Base-by-base conservation (phyloP, 257 asterid genomes). In the Solanum pinnatisectum region DNA sequence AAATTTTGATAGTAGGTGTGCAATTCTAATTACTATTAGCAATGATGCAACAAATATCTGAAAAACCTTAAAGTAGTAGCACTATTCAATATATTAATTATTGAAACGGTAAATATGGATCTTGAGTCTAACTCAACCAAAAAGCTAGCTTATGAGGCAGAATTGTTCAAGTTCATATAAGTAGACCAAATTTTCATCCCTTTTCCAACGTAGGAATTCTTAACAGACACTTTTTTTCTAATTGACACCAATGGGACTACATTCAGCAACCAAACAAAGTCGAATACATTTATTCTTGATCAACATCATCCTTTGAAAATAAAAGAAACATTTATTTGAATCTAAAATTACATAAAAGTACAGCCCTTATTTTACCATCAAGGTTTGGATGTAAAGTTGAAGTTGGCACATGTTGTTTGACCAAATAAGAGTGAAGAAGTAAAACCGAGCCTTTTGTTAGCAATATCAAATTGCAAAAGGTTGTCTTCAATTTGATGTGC, bases 401-500 rank as follows among this genome's bases (percentile, higher is more conserved):
- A 90, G 72, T 90, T 83, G 78, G 87, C 84, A 33, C 92, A 89
- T 3, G 88, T 87, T 16, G 91, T 90, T 42, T 44, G 84, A 13
- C 59, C 25, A 37, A 81, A 60, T 86, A 81, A 49, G 30, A 90
- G 88, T 0, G 91, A 84, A 44, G 93, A 90, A 65, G 72, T 90
- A 78, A 91, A 88, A 16, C 91, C 93, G 3, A 91, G 27, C 76
- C 83, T 88, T 22, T 91, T 90, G 5, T 59, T 78, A 10, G 85
- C 84, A 32, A 91, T 63, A 30, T 91, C 93, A 68, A 91, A 91
- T 35, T 88, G 88, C 63, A 91, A 32, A 16, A 90, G 86, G 59
- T 88, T 91, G 68, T 90, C 88, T 76, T 91, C 91, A 25, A 91
- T 78, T 76, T 91, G 93, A 85, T 87, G 87, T 5, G 87, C 91